Conservation (phyloP, 495 filamentous ascomycete genomes). For the Parathielavia appendiculata region DNA sequence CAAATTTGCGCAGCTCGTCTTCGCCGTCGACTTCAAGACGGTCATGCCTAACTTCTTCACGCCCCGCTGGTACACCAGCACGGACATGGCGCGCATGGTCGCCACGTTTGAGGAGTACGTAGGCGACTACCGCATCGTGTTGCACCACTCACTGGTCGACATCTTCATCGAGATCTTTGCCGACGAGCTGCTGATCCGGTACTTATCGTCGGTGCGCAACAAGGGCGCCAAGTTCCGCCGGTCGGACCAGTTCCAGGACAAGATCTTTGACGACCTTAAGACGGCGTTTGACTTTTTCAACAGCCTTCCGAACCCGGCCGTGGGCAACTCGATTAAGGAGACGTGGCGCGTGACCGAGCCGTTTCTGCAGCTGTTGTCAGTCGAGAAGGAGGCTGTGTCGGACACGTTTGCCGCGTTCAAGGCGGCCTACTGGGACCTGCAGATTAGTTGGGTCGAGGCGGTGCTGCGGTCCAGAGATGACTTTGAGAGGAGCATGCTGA, state of each 20-base stretch:
- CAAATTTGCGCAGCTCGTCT: slow-evolving; percentile 78
- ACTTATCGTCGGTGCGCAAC: slow-evolving; percentile 84
- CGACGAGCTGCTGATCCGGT: slow-evolving; percentile 79
- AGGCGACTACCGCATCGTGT: slow-evolving; percentile 69
- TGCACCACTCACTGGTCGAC: slow-evolving; percentile 80
- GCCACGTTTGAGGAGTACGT: slow-evolving; percentile 94
- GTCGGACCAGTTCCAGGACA: slow-evolving; percentile 74
- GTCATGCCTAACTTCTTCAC: slow-evolving; percentile 91
- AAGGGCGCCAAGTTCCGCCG: slow-evolving; percentile 84
- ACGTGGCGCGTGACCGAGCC: slow-evolving; percentile 87
- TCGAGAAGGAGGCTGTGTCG: slow-evolving; percentile 67
- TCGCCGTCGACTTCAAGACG: slow-evolving; percentile 74
- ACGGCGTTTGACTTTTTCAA: slow-evolving; percentile 77
- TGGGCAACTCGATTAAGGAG: slow-evolving; percentile 61
- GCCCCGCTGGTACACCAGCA: slow-evolving; percentile 73
- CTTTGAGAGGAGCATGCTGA: slow-evolving; percentile 86
- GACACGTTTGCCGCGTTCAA: slow-evolving; percentile 81
- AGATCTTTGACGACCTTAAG: slow-evolving; percentile 83
- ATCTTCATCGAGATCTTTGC: slow-evolving; percentile 87
- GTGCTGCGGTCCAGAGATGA: slow-evolving; percentile 84
- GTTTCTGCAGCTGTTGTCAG: slow-evolving; percentile 67
- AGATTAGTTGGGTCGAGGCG: slow-evolving; percentile 93
- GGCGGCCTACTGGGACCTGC: slow-evolving; percentile 84
- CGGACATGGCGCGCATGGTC: slow-evolving; percentile 80
- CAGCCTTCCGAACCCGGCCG: slow-evolving; percentile 44